These are phyloP conservation scores for Fusarium subtropicale DNA, from an alignment of 2,329 filamentous ascomycete species.

Conservation along the genomic window DNA sequence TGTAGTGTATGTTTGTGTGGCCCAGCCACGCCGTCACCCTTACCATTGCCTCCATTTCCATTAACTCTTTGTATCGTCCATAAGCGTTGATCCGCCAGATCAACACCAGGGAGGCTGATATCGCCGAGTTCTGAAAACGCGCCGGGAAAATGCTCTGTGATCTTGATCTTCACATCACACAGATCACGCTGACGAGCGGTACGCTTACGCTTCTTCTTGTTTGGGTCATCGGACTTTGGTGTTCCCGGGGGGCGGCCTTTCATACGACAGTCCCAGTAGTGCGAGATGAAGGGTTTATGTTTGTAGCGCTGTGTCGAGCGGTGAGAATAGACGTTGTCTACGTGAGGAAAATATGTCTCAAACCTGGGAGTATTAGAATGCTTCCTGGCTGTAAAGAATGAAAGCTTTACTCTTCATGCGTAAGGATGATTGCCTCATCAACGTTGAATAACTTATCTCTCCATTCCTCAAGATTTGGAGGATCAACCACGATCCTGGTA, in stretches of 20 bases:
- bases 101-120: slow-evolving; percentile 5
- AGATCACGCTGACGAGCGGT: slow-evolving; percentile 79
- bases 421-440: slow-evolving; percentile 77
- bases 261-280: slow-evolving; percentile 87
- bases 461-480: slow-evolving; percentile 76
- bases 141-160: slow-evolving; percentile 80
- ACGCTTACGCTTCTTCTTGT: slow-evolving; percentile 85
- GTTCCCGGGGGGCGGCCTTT: slow-evolving; percentile 84
- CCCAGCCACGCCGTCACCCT: slow-evolving; percentile 74
- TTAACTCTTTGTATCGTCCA: slow-evolving; percentile 84
- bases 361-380: slow-evolving; percentile 62
- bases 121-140: slow-evolving; percentile 51
- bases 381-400: no score
- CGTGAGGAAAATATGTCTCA: slow-evolving; percentile 83
- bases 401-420: slow-evolving; percentile 72
- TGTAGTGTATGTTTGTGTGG: slow-evolving; percentile 80
- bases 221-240: slow-evolving; percentile 81
- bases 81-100: slow-evolving; percentile 64
- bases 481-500: slow-evolving; percentile 70
- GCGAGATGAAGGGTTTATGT: slow-evolving; percentile 82
- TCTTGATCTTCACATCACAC: slow-evolving; percentile 90
- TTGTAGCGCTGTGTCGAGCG: slow-evolving; percentile 85
- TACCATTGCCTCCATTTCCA: slow-evolving; percentile 79
- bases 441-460: slow-evolving; percentile 79
- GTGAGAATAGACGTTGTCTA: slow-evolving; percentile 88